phyloP scores from a whole-genome alignment of 2,329 filamentous ascomycete genomes.

The Verticillium tricorpus region DNA sequence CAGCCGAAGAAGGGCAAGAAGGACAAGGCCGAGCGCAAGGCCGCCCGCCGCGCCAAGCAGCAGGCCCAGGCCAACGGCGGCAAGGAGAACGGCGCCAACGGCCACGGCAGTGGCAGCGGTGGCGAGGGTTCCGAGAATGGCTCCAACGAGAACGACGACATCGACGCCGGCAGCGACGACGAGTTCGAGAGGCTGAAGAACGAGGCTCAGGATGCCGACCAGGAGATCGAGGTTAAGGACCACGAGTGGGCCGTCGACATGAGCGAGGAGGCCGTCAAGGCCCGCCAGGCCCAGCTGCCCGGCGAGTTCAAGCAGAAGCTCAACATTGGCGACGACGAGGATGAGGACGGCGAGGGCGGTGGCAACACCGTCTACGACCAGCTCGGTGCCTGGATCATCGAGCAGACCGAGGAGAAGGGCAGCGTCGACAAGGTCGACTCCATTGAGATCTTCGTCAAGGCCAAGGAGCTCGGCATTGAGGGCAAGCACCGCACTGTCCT shows the following conservation, averaged over 20 bases:
- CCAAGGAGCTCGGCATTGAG: slow-evolving; percentile 93
- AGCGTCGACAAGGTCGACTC: slow-evolving; percentile 77
- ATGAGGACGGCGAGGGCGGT: slow-evolving; percentile 74
- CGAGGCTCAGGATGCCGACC: slow-evolving; percentile 41
- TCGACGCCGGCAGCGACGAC: slow-evolving; percentile 79
- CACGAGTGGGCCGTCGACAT: slow-evolving; percentile 96
- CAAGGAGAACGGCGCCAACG: slow-evolving; percentile 51
- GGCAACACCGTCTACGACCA: slow-evolving; percentile 79
- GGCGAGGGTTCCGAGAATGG: slow-evolving; percentile 48
- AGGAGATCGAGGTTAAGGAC: slow-evolving; percentile 64
- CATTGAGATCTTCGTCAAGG: slow-evolving; percentile 91
- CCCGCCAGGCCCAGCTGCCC: slow-evolving; percentile 89
- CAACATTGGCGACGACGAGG: slow-evolving; percentile 71
- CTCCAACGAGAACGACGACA: slow-evolving; percentile 44
- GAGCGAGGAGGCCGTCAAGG: slow-evolving; percentile 91
- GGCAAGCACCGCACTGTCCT: slow-evolving; percentile 88
- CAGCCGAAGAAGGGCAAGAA: slow-evolving; percentile 93
- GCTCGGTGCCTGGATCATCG: slow-evolving; percentile 87
- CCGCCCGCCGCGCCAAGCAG: slow-evolving; percentile 85
- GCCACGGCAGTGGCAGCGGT: slow-evolving; percentile 58
- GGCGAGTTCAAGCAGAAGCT: slow-evolving; percentile 91
- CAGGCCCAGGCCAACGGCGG: slow-evolving; percentile 51
- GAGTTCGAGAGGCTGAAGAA: slow-evolving; percentile 82
- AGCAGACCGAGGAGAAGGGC: slow-evolving; percentile 66
- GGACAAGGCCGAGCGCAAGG: slow-evolving; percentile 89